phyloP scores from a whole-genome alignment of 2,329 filamentous ascomycete genomes.

The Phialophora verrucosa region DNA sequence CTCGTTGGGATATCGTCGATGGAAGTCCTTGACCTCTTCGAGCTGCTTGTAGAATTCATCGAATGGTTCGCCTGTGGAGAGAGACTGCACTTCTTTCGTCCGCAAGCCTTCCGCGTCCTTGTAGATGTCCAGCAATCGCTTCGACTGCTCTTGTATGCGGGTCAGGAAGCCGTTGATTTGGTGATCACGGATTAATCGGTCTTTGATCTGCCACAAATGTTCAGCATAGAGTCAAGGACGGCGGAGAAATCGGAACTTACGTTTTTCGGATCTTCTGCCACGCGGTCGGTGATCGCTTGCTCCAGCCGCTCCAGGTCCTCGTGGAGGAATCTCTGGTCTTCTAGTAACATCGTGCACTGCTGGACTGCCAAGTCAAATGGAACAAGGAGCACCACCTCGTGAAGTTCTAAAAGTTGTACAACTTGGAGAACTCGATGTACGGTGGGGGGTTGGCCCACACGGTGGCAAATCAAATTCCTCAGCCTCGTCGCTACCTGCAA shows the following conservation, averaged over 20 bases:
- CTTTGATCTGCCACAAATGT: slow-evolving; percentile 69
- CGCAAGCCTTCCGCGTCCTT: slow-evolving; percentile 74
- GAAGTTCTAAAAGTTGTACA: neutral
- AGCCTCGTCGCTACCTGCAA: neutral
- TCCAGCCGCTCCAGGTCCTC: slow-evolving; percentile 97
- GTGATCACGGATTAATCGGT: slow-evolving; percentile 88
- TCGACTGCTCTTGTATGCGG: slow-evolving; percentile 85
- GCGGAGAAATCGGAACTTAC: slow-evolving; percentile 59
- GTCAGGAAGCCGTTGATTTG: slow-evolving; percentile 85
- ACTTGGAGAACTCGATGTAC: neutral
- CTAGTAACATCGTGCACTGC: slow-evolving; percentile 69
- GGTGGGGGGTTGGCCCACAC: slow-evolving; percentile 3
- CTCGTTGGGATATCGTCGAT: slow-evolving; percentile 89
- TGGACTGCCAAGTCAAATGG: neutral
- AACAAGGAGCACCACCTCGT: no score
- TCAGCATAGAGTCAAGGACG: neutral
- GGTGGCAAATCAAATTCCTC: neutral
- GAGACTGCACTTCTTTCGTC: slow-evolving; percentile 79
- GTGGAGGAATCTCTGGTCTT: slow-evolving; percentile 91
- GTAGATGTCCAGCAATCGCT: slow-evolving; percentile 81
- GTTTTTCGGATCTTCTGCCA: slow-evolving; percentile 85
- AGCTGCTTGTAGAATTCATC: slow-evolving; percentile 90
- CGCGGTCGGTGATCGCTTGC: slow-evolving; percentile 87
- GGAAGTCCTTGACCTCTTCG: slow-evolving; percentile 80
- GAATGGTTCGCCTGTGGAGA: slow-evolving; percentile 84